Evolutionary conservation across 805 yeast genomes (phyloP), one percentile per base, ranked within the genome.

Genomic region (Lipomyces chichibuensis): DNA sequence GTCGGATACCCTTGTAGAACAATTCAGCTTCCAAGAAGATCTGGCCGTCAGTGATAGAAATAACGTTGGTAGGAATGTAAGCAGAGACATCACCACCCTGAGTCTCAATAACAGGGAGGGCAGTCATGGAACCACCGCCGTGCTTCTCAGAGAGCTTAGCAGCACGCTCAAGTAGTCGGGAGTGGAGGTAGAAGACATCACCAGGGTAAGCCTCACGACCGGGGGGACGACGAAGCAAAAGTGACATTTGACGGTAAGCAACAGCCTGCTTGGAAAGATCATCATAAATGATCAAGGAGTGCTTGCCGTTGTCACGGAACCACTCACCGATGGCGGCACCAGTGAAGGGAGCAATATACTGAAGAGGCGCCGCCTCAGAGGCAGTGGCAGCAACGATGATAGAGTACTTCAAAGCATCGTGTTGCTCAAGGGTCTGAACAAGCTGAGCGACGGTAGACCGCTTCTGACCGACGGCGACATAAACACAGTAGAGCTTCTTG

Each of bases 1-100:
- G 99, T 88, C 99, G 93, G 84, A 94, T 92, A 92, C 99, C 99
- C 88, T 93, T 95, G 95, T 94, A 92, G 94, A 94, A 94, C 83
- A 94, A 87, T 86, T 94, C 99, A 82, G 98, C 96, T 88, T 93
- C 98, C 87, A 92, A 89, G 95, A 92, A 92, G 82, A 92, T 92
- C 85, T 92, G 97, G 82, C 97, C 97, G 81, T 92, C 97, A 72
- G 97, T 92, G 81, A 92, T 92, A 84, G 97, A 92, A 86, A 92
- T 92, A 80, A 92, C 97, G 85, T 92, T 92, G 80, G 97, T 92
- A 83, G 97, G 97, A 82, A 92, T 92, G 87, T 92, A 92, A 80
- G 97, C 97, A 74, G 97, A 91, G 78, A 92, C 97, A 89, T 92
- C 97, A 89, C 97, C 97, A 88, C 97, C 97, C 85, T 92, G 97